These are phyloP conservation scores for Ustilago tritici DNA, from an alignment of 1,284 basidiomycete species.

Conservation along the genomic window DNA sequence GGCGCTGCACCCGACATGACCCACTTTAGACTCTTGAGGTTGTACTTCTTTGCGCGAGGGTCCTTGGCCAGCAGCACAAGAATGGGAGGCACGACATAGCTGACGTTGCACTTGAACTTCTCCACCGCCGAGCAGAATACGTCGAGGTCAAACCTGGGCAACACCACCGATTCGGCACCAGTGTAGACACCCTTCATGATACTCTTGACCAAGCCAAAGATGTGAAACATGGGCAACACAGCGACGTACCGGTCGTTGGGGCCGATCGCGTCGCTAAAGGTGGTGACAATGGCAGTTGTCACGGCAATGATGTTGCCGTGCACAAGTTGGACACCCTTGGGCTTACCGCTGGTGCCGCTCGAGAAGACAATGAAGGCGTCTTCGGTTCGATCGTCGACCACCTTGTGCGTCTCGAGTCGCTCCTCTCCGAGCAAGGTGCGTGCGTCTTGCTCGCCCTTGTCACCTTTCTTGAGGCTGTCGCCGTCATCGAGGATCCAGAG, in stretches of 20 bases:
- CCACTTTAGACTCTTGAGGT: slow-evolving; percentile 76
- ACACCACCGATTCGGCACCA: slow-evolving; percentile 77
- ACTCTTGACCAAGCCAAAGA: slow-evolving; percentile 73
- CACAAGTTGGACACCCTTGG: slow-evolving; percentile 66
- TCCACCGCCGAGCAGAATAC: slow-evolving; percentile 78
- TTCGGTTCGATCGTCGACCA: slow-evolving; percentile 44
- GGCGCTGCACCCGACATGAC: slow-evolving; percentile 86
- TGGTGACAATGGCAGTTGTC: slow-evolving; percentile 42
- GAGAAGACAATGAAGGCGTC: slow-evolving; percentile 63
- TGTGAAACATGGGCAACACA: slow-evolving; percentile 63
- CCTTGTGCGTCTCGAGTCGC: slow-evolving; percentile 45
- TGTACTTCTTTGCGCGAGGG: slow-evolving; percentile 79
- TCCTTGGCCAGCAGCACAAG: slow-evolving; percentile 81
- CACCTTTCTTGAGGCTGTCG: slow-evolving; percentile 50
- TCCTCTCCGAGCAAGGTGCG: slow-evolving; percentile 42
- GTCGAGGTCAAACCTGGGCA: slow-evolving; percentile 80
- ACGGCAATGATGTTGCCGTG: slow-evolving; percentile 61
- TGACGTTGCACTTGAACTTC: slow-evolving; percentile 76
- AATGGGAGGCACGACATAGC: slow-evolving; percentile 85
- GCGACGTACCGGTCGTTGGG: slow-evolving; percentile 48
- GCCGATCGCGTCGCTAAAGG: slow-evolving; percentile 43
- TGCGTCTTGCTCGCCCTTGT: slow-evolving; percentile 56
- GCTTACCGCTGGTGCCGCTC: slow-evolving; percentile 66
- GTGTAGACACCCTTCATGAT: slow-evolving; percentile 76
- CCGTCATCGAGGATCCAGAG: slow-evolving; percentile 65